Conservation (phyloP, 192 early-diverging fungal genomes). For the Podochytrium sp. region DNA sequence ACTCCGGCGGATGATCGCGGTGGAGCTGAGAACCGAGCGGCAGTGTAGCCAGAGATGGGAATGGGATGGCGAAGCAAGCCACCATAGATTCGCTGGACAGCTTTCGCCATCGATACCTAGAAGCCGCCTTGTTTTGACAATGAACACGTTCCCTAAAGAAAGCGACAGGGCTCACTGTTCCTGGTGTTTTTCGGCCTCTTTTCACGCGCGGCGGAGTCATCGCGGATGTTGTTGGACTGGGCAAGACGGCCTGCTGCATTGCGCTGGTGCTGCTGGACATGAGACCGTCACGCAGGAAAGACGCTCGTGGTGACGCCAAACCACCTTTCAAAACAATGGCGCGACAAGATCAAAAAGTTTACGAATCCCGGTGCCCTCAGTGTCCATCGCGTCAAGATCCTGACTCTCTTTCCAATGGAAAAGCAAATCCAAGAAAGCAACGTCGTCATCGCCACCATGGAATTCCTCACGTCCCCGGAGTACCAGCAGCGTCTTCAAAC, state of each 20-base stretch:
- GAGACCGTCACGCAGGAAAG: not conserved
- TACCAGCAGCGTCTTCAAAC: not conserved
- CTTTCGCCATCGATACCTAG: too few relatives aligned
- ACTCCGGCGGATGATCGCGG: not conserved
- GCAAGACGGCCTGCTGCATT: constrained; percentile 21
- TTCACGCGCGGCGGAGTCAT: constrained; percentile 6
- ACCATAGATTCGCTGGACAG: too few relatives aligned
- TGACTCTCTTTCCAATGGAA: not conserved
- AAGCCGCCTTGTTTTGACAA: too few relatives aligned
- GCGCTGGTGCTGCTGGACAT: not conserved
- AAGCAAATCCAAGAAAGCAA: not conserved
- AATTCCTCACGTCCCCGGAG: constrained; percentile 4
- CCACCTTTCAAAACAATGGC: constrained; percentile 11
- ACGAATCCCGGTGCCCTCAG: not conserved
- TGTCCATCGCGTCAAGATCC: not conserved
- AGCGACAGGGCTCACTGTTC: not conserved
- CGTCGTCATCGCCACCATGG: constrained; percentile 10
- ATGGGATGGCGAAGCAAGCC: too few relatives aligned
- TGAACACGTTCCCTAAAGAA: too few relatives aligned
- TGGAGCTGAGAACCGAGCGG: not conserved
- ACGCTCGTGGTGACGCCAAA: constrained; percentile 19
- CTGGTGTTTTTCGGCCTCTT: not conserved
- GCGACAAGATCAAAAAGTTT: constrained; percentile 13
- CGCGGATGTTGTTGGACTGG: constrained; percentile 19
- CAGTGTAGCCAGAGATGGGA: too few relatives aligned